These are phyloP conservation scores for Cryphonectria radicalis DNA, from an alignment of 2,329 filamentous ascomycete genomes.

Conservation along the genomic window DNA sequence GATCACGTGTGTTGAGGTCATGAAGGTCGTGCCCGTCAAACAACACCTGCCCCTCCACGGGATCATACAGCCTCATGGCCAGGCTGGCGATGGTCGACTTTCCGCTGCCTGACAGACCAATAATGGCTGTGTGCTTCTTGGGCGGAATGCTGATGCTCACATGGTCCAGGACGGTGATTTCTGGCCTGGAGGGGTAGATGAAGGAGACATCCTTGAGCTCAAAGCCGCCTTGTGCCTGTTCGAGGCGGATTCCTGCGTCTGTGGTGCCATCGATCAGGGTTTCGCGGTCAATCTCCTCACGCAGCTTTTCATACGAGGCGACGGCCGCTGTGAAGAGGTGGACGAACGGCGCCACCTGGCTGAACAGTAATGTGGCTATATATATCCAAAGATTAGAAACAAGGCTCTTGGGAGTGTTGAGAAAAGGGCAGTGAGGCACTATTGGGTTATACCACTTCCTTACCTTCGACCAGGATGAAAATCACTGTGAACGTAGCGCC, in stretches of 20 bases:
- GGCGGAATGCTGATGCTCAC: constrained; percentile 44
- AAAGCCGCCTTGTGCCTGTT: constrained; percentile 19
- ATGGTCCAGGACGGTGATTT: constrained; percentile 47
- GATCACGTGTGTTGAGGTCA: constrained; percentile 44
- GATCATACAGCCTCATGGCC: constrained; percentile 51
- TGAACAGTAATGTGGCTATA: constrained; percentile 58
- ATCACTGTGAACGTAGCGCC: constrained; percentile 60
- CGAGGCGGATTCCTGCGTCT: constrained; percentile 28
- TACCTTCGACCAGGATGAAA: constrained; percentile 57
- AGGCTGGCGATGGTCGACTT: constrained; percentile 58
- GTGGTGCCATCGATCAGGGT: constrained; percentile 48
- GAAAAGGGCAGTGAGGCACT: background rate
- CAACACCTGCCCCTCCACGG: constrained; percentile 44
- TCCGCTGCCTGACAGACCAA: constrained; percentile 62
- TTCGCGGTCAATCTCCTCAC: constrained; percentile 56
- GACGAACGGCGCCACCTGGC: constrained; percentile 64
- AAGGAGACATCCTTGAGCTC: constrained; percentile 41
- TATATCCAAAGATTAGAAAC: constrained; percentile 35
- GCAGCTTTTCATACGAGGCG: constrained; percentile 57
- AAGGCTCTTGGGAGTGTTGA: background rate
- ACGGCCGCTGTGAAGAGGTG: constrained; percentile 62
- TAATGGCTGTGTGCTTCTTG: constrained; percentile 58
- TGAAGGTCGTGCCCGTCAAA: constrained; percentile 44
- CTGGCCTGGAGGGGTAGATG: constrained; percentile 49
- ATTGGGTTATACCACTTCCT: constrained; percentile 18